Evolutionary conservation across 2,329 filamentous ascomycete species (phyloP).

Genomic region (Microsporum ferrugineum): DNA sequence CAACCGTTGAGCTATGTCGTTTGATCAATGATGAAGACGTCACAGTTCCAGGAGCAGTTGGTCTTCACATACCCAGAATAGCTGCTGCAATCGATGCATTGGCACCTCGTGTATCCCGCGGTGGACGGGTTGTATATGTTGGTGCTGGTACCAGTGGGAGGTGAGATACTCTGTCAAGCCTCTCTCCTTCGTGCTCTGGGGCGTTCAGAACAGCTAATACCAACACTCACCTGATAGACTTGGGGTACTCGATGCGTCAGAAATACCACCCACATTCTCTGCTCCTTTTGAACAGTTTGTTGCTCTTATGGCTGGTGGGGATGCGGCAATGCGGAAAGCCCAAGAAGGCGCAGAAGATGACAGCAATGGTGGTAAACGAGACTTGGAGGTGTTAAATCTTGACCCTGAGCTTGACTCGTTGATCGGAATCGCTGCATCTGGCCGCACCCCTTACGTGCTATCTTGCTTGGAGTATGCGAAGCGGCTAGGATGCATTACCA

Average conservation of each 20-base stretch:
- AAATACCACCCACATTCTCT: slow-evolving; percentile 35
- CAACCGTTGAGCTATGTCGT: slow-evolving; percentile 30
- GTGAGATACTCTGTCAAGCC: slow-evolving; percentile 15
- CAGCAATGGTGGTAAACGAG: slow-evolving; percentile 20
- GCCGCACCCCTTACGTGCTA: slow-evolving; percentile 35
- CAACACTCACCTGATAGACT: slow-evolving; percentile 20
- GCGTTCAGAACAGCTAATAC: background rate
- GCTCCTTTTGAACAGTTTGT: slow-evolving; percentile 31
- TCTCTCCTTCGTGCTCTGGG: background rate
- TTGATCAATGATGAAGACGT: slow-evolving; percentile 31
- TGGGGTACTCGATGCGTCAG: slow-evolving; percentile 33
- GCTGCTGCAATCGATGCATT: slow-evolving; percentile 26
- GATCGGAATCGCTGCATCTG: slow-evolving; percentile 35
- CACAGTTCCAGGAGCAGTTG: slow-evolving; percentile 23
- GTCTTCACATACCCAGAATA: slow-evolving; percentile 24
- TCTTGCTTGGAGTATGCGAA: slow-evolving; percentile 30
- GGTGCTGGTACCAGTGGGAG: slow-evolving; percentile 37
- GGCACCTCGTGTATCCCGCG: slow-evolving; percentile 21
- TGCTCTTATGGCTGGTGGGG: slow-evolving; percentile 34
- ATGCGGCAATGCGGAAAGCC: slow-evolving; percentile 30
- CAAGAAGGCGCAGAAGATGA: slow-evolving; percentile 36
- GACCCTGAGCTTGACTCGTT: slow-evolving; percentile 26
- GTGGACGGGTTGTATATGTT: slow-evolving; percentile 31
- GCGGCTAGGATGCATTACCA: slow-evolving; percentile 25
- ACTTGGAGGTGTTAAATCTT: slow-evolving; percentile 23